phyloP scores from a whole-genome alignment of 257 asterid genomes.

The Solanum bulbocastanum region DNA sequence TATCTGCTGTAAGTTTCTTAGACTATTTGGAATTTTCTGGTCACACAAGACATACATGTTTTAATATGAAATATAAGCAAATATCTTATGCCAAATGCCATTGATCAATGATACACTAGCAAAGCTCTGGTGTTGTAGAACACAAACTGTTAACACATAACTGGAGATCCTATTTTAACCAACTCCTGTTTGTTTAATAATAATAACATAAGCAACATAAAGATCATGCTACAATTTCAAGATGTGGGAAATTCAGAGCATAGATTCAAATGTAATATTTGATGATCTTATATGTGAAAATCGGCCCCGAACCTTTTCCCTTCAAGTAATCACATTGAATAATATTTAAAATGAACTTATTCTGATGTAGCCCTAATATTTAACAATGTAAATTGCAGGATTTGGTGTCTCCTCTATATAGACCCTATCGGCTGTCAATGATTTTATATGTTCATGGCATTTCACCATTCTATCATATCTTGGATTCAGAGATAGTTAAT shows the following conservation, averaged over 20 bases:
- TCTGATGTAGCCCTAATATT: not conserved
- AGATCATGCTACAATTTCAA: not conserved
- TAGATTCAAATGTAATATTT: not conserved
- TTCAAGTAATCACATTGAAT: not conserved
- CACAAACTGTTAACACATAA: not conserved
- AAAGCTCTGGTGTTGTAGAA: not conserved
- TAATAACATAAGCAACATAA: not conserved
- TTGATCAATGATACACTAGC: not conserved
- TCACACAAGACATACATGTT: not conserved
- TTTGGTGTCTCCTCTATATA: not conserved
- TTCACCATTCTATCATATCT: not conserved
- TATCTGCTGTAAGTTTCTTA: not conserved
- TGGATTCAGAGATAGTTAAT: not conserved
- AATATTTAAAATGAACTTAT: not conserved
- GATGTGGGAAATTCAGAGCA: not conserved
- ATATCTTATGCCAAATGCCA: not conserved
- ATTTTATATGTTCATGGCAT: not conserved
- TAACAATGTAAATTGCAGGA: not conserved
- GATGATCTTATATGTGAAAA: not conserved
- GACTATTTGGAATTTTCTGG: not conserved
- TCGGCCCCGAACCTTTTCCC: not conserved
- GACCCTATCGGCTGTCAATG: not conserved
- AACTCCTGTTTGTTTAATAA: not conserved
- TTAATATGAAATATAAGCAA: not conserved
- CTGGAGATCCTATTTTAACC: not conserved